These are phyloP conservation scores for Torulaspora indica DNA, from an alignment of 805 yeast species.

Conservation along the genomic window DNA sequence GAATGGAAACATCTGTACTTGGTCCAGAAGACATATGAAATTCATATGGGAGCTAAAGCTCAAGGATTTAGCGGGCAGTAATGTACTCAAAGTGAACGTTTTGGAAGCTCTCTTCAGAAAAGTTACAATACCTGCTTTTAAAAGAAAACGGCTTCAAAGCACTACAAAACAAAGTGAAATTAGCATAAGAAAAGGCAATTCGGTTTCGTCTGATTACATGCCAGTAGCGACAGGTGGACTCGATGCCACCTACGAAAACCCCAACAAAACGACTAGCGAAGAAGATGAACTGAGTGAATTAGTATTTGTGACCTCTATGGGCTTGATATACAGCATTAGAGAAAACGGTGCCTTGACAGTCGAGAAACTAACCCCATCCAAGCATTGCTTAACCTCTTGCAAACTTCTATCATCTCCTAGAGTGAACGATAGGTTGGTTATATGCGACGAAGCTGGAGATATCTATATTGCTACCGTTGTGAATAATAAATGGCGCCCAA, in stretches of 20 bases:
- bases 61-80: conserved; percentile 15
- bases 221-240: conserved; percentile 25
- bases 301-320: conserved; percentile 48
- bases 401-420: conserved; percentile 62
- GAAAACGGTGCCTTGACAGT: conserved; percentile 39
- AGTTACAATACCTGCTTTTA: conserved; percentile 45
- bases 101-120: conserved; percentile 59
- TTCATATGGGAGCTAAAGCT: conserved; percentile 54
- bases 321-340: conserved; percentile 43
- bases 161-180: conserved; percentile 5
- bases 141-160: conserved; percentile 33
- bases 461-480: conserved; percentile 58
- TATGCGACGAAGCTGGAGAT: conserved; percentile 46
- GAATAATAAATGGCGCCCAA: conserved; percentile 62
- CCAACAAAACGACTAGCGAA: conserved; percentile 4
- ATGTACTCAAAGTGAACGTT: conserved; percentile 35
- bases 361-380: conserved; percentile 31
- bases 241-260: conserved; percentile 20
- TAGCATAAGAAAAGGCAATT: conserved; percentile 10
- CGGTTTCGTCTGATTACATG: conserved; percentile 14
- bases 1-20: conserved; percentile 52
- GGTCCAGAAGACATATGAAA: conserved; percentile 50
- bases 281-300: conserved; percentile 40
- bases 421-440: conserved; percentile 66
- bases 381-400: conserved; percentile 44